Conservation (phyloP, 2,329 filamentous ascomycete species). For the Paecilomyces dactylethromorphus region DNA sequence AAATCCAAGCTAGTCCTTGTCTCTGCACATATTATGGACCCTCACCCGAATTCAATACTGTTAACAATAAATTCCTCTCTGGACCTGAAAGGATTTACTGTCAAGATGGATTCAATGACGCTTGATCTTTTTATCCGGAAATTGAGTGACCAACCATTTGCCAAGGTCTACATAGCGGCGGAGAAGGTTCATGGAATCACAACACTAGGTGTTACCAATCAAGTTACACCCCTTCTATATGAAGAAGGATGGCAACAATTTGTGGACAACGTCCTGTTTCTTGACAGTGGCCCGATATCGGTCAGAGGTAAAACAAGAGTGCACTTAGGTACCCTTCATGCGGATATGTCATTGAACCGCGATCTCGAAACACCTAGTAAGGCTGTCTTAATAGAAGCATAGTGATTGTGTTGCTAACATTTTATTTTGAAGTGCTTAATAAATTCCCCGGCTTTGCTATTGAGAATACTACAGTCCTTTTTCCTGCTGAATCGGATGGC, state of each 20-base stretch:
- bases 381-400: constrained; percentile 1
- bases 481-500: constrained; percentile 35
- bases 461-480: constrained; percentile 40
- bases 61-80: constrained; percentile 30
- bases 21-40: constrained; percentile 26
- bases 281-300: constrained; percentile 17
- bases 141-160: constrained; percentile 21
- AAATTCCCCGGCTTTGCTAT: constrained; percentile 45
- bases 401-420: background rate
- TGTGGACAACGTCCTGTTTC: constrained; percentile 23
- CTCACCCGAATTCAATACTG: constrained; percentile 23
- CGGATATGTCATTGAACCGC: constrained; percentile 28
- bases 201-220: constrained; percentile 17
- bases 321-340: constrained; percentile 25
- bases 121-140: constrained; percentile 28
- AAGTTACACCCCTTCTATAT: constrained; percentile 19
- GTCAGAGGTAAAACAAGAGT: constrained; percentile 22
- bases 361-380: constrained; percentile 26
- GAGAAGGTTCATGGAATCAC: constrained; percentile 26
- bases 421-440: constrained; percentile 42
- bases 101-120: constrained; percentile 28
- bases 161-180: constrained; percentile 15
- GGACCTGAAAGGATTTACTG: constrained; percentile 27
- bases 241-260: constrained; percentile 22
- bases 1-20: constrained; percentile 30